These are phyloP conservation scores for Colletotrichum costaricense DNA, from an alignment of 2,329 filamentous ascomycete genomes.

Conservation along the genomic window DNA sequence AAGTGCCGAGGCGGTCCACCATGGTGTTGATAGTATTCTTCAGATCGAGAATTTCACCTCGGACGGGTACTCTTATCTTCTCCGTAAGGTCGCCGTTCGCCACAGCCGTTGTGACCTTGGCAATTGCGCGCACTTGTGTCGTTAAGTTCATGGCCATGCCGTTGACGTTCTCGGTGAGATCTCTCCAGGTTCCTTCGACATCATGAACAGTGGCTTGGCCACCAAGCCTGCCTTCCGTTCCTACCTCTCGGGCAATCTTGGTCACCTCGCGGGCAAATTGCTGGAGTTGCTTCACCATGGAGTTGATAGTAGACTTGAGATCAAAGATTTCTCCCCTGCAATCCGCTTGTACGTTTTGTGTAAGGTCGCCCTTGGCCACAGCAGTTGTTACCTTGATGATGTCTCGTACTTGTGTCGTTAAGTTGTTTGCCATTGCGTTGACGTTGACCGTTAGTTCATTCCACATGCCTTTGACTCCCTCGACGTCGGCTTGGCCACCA, in stretches of 20 bases:
- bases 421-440: constrained; percentile 88
- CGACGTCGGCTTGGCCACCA: constrained; percentile 84
- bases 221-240: constrained; percentile 92
- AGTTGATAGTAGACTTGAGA: constrained; percentile 98
- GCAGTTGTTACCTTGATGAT: constrained; percentile 86
- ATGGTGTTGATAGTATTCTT: constrained; percentile 99
- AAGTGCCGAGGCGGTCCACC: constrained; percentile 96
- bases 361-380: constrained; percentile 87
- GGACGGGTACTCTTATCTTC: constrained; percentile 94
- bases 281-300: constrained; percentile 97
- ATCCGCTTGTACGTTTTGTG: constrained; percentile 94
- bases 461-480: constrained; percentile 89
- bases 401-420: constrained; percentile 91
- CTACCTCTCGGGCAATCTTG: constrained; percentile 95
- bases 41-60: constrained; percentile 93
- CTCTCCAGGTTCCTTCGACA: constrained; percentile 96
- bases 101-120: constrained; percentile 94
- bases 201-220: constrained; percentile 96
- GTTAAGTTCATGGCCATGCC: constrained; percentile 99
- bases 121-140: constrained; percentile 97
- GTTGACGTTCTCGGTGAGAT: constrained; percentile 95
- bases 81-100: constrained; percentile 93
- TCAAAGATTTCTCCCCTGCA: constrained; percentile 92
- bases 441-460: constrained; percentile 88
- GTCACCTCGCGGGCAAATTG: constrained; percentile 98